A percentile compares a stretch with the other conserved stretches of the same genome.
phyloP scores from a whole-genome alignment of 495 filamentous ascomycete genomes.

The Achaetomiella virescens region DNA sequence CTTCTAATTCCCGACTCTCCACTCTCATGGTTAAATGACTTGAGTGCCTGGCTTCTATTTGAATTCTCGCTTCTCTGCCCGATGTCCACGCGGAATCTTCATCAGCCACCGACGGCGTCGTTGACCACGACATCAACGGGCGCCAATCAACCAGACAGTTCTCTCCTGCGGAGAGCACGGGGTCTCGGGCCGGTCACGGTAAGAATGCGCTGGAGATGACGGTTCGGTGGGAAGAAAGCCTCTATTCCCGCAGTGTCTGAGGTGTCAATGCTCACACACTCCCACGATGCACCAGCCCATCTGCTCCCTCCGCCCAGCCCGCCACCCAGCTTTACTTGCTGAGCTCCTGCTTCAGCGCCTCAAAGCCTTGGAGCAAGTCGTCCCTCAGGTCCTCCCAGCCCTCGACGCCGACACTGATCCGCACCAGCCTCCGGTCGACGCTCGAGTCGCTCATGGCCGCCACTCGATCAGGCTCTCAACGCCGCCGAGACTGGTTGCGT shows the following conservation, averaged over 20 bases:
- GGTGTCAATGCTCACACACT: neutral
- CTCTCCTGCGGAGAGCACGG: too few relatives aligned
- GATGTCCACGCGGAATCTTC: too few relatives aligned
- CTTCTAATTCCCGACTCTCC: too few relatives aligned
- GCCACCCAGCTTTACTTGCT: neutral
- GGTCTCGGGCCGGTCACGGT: too few relatives aligned
- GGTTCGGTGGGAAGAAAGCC: neutral
- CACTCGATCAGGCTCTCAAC: slow-evolving; percentile 93
- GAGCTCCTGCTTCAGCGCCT: slow-evolving; percentile 42
- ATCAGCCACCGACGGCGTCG: too few relatives aligned
- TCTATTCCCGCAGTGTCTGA: too few relatives aligned
- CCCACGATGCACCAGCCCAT: neutral
- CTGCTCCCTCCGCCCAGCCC: neutral
- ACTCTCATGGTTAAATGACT: too few relatives aligned
- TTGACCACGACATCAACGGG: too few relatives aligned
- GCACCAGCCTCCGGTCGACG: slow-evolving; percentile 67
- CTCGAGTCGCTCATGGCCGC: slow-evolving; percentile 74
- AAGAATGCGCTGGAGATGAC: neutral
- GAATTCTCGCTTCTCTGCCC: too few relatives aligned
- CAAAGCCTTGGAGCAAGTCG: slow-evolving; percentile 68
- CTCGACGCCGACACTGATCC: slow-evolving; percentile 84
- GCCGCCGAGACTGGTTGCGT: slow-evolving; percentile 89
- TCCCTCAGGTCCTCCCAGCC: slow-evolving; percentile 74
- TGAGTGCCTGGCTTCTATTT: too few relatives aligned
- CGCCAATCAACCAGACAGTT: too few relatives aligned